Evolutionary conservation across 768 basidiomycete species (phyloP), one percentile per base, ranked within the genome.

Genomic region (Mycena galopus): DNA sequence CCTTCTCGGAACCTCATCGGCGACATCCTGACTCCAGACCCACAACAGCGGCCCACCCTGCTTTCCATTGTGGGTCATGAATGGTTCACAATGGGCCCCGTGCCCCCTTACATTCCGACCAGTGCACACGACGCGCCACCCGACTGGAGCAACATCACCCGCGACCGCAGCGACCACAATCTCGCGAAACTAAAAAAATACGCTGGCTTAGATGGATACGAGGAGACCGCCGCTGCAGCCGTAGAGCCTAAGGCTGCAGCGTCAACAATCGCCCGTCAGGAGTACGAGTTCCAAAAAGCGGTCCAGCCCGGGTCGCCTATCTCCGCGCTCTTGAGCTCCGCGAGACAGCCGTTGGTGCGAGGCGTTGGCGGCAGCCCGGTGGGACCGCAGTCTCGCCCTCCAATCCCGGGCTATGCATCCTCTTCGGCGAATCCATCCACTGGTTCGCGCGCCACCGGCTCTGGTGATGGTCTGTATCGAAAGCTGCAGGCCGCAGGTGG

Each of bases 221-320:
- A 88, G 53, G 78, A 79, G 14, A 80, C 84, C 25, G 82, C 76
- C 35, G 67, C 67, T 23, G 27, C 67, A 11, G 51, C 51, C 33
- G 81, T 84, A 9, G 82, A 86, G 11, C 85, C 89, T 30, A 83
- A 80, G 64, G 74, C 78, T 17, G 71, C 79, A 3, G 69, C 73
- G 23, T 89, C 88, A 16, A 93, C 87, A 55, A 91, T 93, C 68
- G 92, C 92, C 4, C 89, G 95, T 77, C 94, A 96, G 79, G 98
- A 99, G 88, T 93, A 93, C 80, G 98, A 99, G 81, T 98, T 99
- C 92, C 93, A 94, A 84, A 92, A 93, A 77, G 98, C 96, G 2
- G 95, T 99, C 1, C 95, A 96, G 78, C 97, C 97, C 8, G 96
- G 95, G 51, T 95, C 93, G 72, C 98, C 98, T 0, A 97, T 99